Base-by-base conservation (phyloP, 2,329 filamentous ascomycete genomes). In the Cryphonectria japonica region DNA sequence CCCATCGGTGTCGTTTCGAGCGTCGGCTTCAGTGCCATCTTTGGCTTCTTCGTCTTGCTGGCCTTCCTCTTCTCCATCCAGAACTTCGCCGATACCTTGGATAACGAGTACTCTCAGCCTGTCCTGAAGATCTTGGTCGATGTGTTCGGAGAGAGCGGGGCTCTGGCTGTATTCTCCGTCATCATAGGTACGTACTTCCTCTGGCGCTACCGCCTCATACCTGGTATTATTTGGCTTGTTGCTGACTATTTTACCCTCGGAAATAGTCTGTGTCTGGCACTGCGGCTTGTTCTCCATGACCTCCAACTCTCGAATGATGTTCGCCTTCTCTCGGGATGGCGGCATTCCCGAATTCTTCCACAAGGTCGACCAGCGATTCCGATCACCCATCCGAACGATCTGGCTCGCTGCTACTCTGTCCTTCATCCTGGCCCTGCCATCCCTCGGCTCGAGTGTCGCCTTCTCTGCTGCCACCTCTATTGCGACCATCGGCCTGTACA, bases 31-130 rank as follows among this genome's bases (percentile, higher is more conserved):
- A 87, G 85, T 9, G 82, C 86, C 1, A 64, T 88, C 26, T 89
- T 89, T 75, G 87, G 87, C n/a, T 87, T 88, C 76, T 88, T 88
- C 74, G 84, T 88, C n/a, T 78, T 89, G 46, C 78, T 89, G 64
- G 83, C 85, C 62, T 84, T 88, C 67, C 78, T 89, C 9, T 89
- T 89, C 77, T 87, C 84, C 4, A 86, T 89, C 74, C 87, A 89
- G 76, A 83, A 89, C 77, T 86, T 89, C 70, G 80, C 84, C 5
- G 66, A 72, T 5, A 87, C 85, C 0, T 72, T 89, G n/a, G 74
- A 75, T 41, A 83, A 82, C 61, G 66, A 73, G 0, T 86, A 85
- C 72, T 81, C 76, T 2, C 86, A 89, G 75, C 87, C 87, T 0
- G 85, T 89, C 6, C 78, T 89, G 4, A 87, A 89, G 78, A 89